A percentile compares a stretch with the other conserved stretches of the same genome.
These are phyloP conservation scores for Xylaria sp. DNA, from an alignment of 495 filamentous ascomycete genomes.

Conservation along the genomic window DNA sequence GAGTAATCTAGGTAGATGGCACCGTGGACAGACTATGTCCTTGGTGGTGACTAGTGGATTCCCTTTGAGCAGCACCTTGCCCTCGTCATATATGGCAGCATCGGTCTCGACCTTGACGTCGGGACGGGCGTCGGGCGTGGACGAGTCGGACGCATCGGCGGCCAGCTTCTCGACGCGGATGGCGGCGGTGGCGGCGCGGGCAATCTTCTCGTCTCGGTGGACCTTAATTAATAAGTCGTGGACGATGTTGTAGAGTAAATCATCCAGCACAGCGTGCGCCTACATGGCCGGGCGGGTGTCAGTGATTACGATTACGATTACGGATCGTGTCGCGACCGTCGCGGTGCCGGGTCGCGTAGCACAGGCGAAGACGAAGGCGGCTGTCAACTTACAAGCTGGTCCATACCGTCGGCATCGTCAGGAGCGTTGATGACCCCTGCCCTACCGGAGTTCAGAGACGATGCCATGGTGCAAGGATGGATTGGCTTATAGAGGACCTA, in stretches of 20 bases:
- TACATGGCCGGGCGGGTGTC: constrained; percentile 34
- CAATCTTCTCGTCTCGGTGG: constrained; percentile 76
- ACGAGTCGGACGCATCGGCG: constrained; percentile 56
- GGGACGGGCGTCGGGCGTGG: constrained; percentile 49
- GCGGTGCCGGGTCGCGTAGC: constrained; percentile 21
- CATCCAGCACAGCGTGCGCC: constrained; percentile 66
- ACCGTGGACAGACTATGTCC: constrained; percentile 72
- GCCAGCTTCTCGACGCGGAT: constrained; percentile 73
- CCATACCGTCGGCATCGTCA: constrained; percentile 47
- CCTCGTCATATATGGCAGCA: constrained; percentile 74
- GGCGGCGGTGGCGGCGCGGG: constrained; percentile 75
- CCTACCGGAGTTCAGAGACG: constrained; percentile 50
- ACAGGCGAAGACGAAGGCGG: constrained; percentile 23
- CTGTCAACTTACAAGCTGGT: constrained; percentile 53
- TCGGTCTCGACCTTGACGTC: constrained; percentile 69
- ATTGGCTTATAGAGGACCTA: constrained; percentile 15
- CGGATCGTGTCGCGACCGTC: constrained; percentile 17
- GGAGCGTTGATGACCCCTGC: constrained; percentile 56
- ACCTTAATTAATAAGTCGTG: constrained; percentile 73
- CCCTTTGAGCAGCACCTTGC: constrained; percentile 73
- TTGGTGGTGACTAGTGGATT: constrained; percentile 77
- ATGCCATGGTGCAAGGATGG: constrained; percentile 45
- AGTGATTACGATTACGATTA: constrained; percentile 31
- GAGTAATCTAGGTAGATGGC: constrained; percentile 67
- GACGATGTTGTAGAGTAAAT: constrained; percentile 74